phyloP scores from a whole-genome alignment of 176 grass and related monocot genomes.

The Triticum monococcum region DNA sequence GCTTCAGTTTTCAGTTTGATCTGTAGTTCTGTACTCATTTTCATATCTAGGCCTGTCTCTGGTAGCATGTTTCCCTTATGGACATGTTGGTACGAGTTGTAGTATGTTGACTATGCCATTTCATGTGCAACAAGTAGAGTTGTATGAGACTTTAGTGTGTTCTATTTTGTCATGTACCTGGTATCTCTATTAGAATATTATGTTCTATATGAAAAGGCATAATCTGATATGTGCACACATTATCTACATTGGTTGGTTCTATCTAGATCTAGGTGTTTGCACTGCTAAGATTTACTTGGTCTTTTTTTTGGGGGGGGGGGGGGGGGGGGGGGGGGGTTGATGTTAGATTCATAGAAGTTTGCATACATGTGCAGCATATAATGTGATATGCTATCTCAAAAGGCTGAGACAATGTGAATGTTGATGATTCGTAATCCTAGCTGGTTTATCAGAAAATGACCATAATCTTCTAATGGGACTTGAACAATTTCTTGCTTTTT shows the following conservation, averaged over 20 bases:
- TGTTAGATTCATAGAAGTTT: not conserved
- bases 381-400: not conserved
- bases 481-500: too few relatives aligned
- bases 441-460: not conserved
- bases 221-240: not conserved
- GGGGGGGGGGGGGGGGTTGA: not conserved
- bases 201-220: not conserved
- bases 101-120: not conserved
- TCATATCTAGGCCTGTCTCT: not conserved
- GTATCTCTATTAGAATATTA: not conserved
- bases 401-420: not conserved
- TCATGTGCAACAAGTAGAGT: not conserved
- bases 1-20: not conserved
- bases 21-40: not conserved
- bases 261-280: not conserved
- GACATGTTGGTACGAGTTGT: not conserved
- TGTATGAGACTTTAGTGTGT: not conserved
- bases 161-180: not conserved
- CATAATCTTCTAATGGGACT: too few relatives aligned
- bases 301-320: not conserved
- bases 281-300: not conserved
- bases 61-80: not conserved
- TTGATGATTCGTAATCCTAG: not conserved
- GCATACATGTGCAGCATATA: not conserved
- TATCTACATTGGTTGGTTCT: not conserved